Evolutionary conservation across 257 asterid genomes (phyloP).

Genomic region (Penstemon davidsonii): DNA sequence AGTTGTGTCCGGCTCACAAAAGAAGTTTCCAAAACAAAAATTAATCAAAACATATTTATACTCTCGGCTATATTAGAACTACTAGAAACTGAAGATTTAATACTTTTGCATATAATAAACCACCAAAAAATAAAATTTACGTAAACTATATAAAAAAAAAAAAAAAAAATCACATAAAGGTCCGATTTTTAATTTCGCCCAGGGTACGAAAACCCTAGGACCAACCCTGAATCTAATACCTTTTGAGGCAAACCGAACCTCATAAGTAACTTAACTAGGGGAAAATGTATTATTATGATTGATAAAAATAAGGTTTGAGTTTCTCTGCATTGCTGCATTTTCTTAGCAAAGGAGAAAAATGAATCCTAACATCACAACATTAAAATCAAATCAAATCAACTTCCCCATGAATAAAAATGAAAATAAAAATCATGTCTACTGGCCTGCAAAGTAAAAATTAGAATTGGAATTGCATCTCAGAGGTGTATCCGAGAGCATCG

Average conservation of each 20-base stretch:
- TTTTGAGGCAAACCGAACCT: not conserved
- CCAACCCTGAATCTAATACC: no score
- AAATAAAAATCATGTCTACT: constrained; percentile 16
- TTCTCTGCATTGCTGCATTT: constrained; percentile 10
- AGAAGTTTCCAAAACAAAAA: no score
- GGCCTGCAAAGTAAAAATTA: constrained; percentile 27
- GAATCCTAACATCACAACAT: constrained; percentile 14
- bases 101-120: no score
- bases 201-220: no score
- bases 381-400: constrained; percentile 6
- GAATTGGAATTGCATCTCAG: constrained; percentile 89
- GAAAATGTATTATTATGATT: constrained; percentile 25
- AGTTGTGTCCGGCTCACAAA: no score
- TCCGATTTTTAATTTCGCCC: no score
- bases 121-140: no score
- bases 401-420: not conserved
- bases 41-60: no score
- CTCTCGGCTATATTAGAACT: no score
- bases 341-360: not conserved
- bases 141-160: no score
- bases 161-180: no score
- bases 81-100: no score
- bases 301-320: constrained; percentile 16
- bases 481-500: constrained; percentile 68
- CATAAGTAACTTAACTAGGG: not conserved